Base-by-base conservation (phyloP, 2,329 filamentous ascomycete genomes). In the Cryphonectria naterciae region DNA sequence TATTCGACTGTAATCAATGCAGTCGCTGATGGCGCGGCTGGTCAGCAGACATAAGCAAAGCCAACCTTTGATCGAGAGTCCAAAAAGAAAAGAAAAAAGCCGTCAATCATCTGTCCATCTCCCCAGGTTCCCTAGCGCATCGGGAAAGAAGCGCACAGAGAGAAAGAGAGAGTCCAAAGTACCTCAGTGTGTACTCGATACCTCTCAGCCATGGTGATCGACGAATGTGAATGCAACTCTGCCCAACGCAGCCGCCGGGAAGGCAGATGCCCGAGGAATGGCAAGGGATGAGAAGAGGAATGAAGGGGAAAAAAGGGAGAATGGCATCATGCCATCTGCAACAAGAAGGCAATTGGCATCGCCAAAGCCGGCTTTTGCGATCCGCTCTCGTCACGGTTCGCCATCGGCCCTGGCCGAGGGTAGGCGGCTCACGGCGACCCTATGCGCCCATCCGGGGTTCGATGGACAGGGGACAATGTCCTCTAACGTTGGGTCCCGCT, bases 11-110 rank as follows among this genome's bases (percentile, higher is more conserved):
- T 58, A 19, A 17, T 32, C 28, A 35, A 32, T 17, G 32, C 22
- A 32, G 61, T 41, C 35, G 61, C 65, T 52, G 10, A 71, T 71
- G 69, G 66, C 66, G 66, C 68, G 17, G 52, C 39, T 49, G 69
- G 61, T 68, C 69, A 69, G 68, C 60, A 72, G 68, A 67, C 68
- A 54, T 37, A 32, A 54, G 56, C 39, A 71, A 67, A 41, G n/a
- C 46, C n/a, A 39, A 28, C 41, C 10, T 43, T 41, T 39, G 32
- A 11, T 10, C 2, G 1, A 28, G 7, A 35, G 37, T 7, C 13
- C 22, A 32, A 43, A 6, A 17, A 6, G 41, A 11, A 39, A 37
- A 43, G 0, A 28, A 22, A 61, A 8, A 17, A 25, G 35, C 32
- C 13, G 25, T 19, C 6, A 64, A 37, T 58, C 37, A 43, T 54